Conservation (phyloP, 164 flowering plant species). For the Berberis thunbergii region DNA sequence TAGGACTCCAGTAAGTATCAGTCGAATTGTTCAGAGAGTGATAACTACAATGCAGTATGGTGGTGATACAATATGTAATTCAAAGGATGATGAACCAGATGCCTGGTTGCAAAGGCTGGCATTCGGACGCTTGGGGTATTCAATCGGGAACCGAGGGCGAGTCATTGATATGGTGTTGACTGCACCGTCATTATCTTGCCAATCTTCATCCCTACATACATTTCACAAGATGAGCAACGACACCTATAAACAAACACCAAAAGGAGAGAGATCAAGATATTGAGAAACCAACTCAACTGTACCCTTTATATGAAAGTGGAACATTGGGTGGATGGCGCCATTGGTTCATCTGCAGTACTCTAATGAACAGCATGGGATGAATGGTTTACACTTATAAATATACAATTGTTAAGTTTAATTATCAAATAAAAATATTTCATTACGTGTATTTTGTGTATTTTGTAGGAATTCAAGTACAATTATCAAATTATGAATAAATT, state of each 20-base stretch:
- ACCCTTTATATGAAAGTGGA: conserved; percentile 86
- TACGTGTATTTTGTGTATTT: too few species aligned
- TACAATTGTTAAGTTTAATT: conserved; percentile 19
- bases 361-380: conserved; percentile 74
- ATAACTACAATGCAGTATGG: too few species aligned
- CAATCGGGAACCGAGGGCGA: conserved; percentile 84
- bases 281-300: conserved; percentile 38
- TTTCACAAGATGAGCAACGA: background rate
- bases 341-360: conserved; percentile 87
- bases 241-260: background rate
- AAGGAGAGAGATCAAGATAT: background rate
- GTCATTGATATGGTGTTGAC: conserved; percentile 94
- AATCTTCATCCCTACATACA: conserved; percentile 82
- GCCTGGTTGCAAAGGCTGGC: conserved; percentile 81
- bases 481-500: too few species aligned
- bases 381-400: conserved; percentile 71
- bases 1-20: too few species aligned
- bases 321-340: conserved; percentile 76
- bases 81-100: conserved; percentile 53
- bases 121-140: conserved; percentile 70
- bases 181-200: conserved; percentile 99
- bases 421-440: too few species aligned
- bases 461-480: too few species aligned
- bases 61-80: background rate
- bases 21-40: too few species aligned